A percentile compares a stretch with the other conserved stretches of the same genome.
These are phyloP conservation scores for Tulasnella sp. DNA, from an alignment of 768 basidiomycete genomes.

Conservation along the genomic window DNA sequence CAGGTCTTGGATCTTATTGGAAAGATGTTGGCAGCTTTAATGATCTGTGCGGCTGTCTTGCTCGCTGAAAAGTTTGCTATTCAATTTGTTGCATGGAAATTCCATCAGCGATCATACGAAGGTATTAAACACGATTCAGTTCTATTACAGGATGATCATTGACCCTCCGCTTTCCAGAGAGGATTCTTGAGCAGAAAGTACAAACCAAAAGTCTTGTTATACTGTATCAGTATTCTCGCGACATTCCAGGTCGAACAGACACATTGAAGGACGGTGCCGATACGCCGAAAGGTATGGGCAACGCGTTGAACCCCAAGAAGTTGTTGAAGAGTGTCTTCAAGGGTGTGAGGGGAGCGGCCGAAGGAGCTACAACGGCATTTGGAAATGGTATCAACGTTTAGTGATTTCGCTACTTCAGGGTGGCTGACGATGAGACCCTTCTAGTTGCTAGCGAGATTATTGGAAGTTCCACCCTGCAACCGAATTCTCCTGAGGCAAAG, in stretches of 20 bases:
- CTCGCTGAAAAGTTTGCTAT: slow-evolving; percentile 75
- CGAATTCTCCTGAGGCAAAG: slow-evolving; percentile 71
- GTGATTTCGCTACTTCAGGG: no score
- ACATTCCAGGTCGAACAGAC: slow-evolving; percentile 56
- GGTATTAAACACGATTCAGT: slow-evolving; percentile 25
- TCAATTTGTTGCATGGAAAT: slow-evolving; percentile 50
- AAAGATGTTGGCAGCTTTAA: slow-evolving; percentile 59
- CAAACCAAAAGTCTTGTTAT: slow-evolving; percentile 56
- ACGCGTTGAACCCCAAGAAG: slow-evolving; percentile 40
- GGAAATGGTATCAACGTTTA: no score
- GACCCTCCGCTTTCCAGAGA: slow-evolving; percentile 49
- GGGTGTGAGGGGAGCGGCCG: slow-evolving; percentile 58
- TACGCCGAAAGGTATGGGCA: slow-evolving; percentile 24
- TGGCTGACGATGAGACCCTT: no score
- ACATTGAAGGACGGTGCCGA: slow-evolving; percentile 34
- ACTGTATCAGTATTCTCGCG: slow-evolving; percentile 65
- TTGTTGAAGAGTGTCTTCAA: slow-evolving; percentile 59
- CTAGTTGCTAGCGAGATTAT: slow-evolving; percentile 11
- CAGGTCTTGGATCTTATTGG: slow-evolving; percentile 40
- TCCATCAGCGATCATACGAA: slow-evolving; percentile 38
- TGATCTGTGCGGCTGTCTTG: slow-evolving; percentile 54
- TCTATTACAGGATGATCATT: neutral
- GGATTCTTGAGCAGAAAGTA: slow-evolving; percentile 71
- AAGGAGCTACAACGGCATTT: slow-evolving; percentile 64
- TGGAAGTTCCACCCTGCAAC: slow-evolving; percentile 62